Percentiles rank a stretch among this genome's conserved stretches.
phyloP scores from a whole-genome alignment of 1,284 basidiomycete species.

The Malassezia dermatis region DNA sequence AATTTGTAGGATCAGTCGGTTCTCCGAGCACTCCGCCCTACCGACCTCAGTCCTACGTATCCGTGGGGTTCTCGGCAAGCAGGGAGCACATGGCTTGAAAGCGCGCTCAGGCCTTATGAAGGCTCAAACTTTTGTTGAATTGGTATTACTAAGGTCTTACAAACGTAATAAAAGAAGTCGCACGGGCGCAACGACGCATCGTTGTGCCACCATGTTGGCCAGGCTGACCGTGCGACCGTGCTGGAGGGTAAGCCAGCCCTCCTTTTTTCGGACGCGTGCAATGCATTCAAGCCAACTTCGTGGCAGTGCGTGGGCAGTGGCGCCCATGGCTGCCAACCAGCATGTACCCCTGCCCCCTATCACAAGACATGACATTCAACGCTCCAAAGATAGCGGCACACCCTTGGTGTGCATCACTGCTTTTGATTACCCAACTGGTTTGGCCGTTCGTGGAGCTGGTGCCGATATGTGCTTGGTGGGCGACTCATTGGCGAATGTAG shows the following conservation, averaged over 20 bases:
- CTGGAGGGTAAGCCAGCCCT: background rate
- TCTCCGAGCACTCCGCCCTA: conserved; percentile 19
- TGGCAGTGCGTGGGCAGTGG: conserved; percentile 5
- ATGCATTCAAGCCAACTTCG: background rate
- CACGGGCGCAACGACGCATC: background rate
- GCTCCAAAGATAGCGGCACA: background rate
- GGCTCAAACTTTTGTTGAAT: conserved; percentile 17
- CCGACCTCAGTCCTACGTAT: conserved; percentile 20
- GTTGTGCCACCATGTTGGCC: background rate
- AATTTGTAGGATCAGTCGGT: conserved; percentile 18
- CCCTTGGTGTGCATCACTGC: conserved; percentile 36
- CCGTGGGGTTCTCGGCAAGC: conserved; percentile 15
- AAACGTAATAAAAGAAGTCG: background rate
- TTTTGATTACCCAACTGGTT: conserved; percentile 39
- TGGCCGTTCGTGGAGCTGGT: conserved; percentile 34
- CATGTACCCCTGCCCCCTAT: background rate
- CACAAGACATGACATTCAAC: background rate
- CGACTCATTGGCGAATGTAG: conserved; percentile 46
- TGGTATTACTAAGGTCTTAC: background rate
- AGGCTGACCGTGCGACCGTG: background rate
- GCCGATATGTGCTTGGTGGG: conserved; percentile 44
- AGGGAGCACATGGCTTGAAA: conserved; percentile 22
- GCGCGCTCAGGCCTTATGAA: conserved; percentile 16
- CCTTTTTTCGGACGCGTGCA: background rate
- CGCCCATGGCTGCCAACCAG: background rate